These are phyloP conservation scores for Stemphylium lycopersici DNA, from an alignment of 2,329 filamentous ascomycete genomes.

Conservation along the genomic window DNA sequence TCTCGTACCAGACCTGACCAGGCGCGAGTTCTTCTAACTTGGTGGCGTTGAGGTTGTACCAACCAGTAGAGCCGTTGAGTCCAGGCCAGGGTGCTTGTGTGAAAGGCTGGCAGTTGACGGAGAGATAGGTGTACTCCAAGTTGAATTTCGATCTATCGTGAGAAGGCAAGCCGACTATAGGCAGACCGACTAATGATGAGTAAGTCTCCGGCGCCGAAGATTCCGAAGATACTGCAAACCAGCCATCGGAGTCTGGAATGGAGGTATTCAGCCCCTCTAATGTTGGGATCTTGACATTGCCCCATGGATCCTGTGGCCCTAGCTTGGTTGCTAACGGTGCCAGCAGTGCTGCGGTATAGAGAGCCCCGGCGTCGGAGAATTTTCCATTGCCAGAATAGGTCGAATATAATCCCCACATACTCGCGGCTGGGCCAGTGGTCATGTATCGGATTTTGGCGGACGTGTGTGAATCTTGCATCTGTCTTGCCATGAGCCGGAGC, in stretches of 20 bases:
- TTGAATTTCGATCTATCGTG: conserved; percentile 20
- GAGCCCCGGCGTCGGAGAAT: conserved; percentile 24
- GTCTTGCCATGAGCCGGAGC: conserved; percentile 36
- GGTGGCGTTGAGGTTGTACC: conserved; percentile 11
- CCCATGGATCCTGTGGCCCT: conserved; percentile 39
- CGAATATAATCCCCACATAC: conserved; percentile 18
- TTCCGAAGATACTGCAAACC: conserved; percentile 31
- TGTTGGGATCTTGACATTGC: conserved; percentile 47
- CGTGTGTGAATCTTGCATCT: neutral
- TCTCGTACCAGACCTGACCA: too few species aligned
- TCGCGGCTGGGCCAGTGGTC: conserved; percentile 32
- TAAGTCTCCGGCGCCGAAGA: too few species aligned
- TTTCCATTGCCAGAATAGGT: conserved; percentile 23
- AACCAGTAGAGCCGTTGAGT: neutral
- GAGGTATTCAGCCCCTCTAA: too few species aligned
- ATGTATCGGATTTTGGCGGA: conserved; percentile 33
- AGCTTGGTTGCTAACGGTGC: conserved; percentile 29
- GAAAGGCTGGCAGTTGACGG: conserved; percentile 21
- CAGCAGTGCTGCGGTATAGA: conserved; percentile 37
- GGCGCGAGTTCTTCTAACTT: conserved; percentile 24
- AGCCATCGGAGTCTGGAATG: conserved; percentile 25
- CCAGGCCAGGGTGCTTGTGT: conserved; percentile 15
- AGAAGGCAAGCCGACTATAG: conserved; percentile 27
- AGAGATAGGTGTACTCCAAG: conserved; percentile 31
- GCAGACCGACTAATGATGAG: conserved; percentile 39